Base-by-base conservation (phyloP, 805 yeast genomes). In the Saccharomycopsis olivae region DNA sequence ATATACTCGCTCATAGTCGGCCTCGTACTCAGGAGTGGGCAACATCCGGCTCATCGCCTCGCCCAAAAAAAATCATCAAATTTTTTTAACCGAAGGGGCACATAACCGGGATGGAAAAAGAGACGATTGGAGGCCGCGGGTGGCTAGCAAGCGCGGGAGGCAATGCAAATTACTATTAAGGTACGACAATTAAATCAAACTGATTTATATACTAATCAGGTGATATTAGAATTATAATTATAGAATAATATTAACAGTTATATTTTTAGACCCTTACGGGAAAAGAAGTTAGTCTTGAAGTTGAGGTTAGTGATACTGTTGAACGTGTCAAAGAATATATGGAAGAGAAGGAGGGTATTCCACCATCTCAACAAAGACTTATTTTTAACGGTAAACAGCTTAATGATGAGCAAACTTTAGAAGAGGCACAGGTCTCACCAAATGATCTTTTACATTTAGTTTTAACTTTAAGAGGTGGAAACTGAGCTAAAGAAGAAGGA, bases 341-440 rank as follows among this genome's bases (percentile, higher is more conserved):
- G 64, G 97, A 92, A 58, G 96, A 89, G 55, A 85, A 85, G 53
- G 97, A 89, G 58, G 98, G 97, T 2, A 89, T 89, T 41, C 96
- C 97, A 2, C 96, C 97, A 9, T 76, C 83, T 23, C 98, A 89
- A 62, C 98, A 92, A 61, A 74, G 95, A 50, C 74, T 89, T 49
- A 79, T 89, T 52, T 86, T 73, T 61, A 78, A 82, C 41, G 98
- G 98, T 16, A 83, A 85, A 50, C 96, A 89, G 64, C 71, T 89
- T 80, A 73, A 64, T 50, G 97, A 89, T 56, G 83, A 80, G 17
- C 68, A 74, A 52, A 73, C 92, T 1, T 75, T 86, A 5, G 73
- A 67, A 35, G 73, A 69, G 39, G 79, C 83, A 46, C 83, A 84
- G n/a, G 70, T 89, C 29, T 75, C 67, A 40, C 82, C 94, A 1